Evolutionary conservation across 2,329 filamentous ascomycete genomes (phyloP).

Genomic region (Beauveria sp.): DNA sequence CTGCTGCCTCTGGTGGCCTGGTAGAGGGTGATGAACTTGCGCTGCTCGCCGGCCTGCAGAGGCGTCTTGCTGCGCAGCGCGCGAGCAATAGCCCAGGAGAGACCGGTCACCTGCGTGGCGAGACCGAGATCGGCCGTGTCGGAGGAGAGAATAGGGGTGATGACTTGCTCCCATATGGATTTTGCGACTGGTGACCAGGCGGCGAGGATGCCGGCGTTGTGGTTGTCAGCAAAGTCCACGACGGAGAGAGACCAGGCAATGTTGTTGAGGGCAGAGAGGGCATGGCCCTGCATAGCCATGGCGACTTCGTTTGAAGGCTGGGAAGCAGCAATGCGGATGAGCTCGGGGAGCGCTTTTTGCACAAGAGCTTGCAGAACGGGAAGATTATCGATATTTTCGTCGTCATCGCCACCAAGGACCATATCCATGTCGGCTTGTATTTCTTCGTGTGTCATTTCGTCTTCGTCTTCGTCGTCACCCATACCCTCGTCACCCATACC

Average conservation of each 20-base stretch:
- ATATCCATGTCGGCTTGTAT: slow-evolving; percentile 59
- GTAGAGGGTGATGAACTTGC: slow-evolving; percentile 58
- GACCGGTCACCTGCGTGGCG: slow-evolving; percentile 54
- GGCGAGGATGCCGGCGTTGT: slow-evolving; percentile 42
- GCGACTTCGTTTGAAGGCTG: slow-evolving; percentile 33
- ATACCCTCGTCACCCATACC: slow-evolving; percentile 26
- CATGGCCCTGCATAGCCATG: slow-evolving; percentile 41
- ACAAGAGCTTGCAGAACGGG: slow-evolving; percentile 42
- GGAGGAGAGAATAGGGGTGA: slow-evolving; percentile 49
- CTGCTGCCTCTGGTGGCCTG: slow-evolving; percentile 41
- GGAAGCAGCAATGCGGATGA: slow-evolving; percentile 39
- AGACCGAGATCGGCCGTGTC: slow-evolving; percentile 55
- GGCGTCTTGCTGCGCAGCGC: slow-evolving; percentile 41
- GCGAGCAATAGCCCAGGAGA: slow-evolving; percentile 58
- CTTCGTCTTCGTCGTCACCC: slow-evolving; percentile 32
- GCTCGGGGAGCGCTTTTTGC: slow-evolving; percentile 29
- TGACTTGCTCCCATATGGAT: slow-evolving; percentile 49
- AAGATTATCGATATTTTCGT: slow-evolving; percentile 39
- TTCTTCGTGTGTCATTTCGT: slow-evolving; percentile 50
- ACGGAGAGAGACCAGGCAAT: slow-evolving; percentile 59
- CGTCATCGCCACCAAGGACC: slow-evolving; percentile 44
- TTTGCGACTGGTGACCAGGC: slow-evolving; percentile 48
- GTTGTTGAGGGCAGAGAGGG: slow-evolving; percentile 57
- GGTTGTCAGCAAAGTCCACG: slow-evolving; percentile 49
- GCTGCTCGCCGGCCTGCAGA: slow-evolving; percentile 46